Conservation (phyloP, 768 basidiomycete species). For the Mycena leptocephala region DNA sequence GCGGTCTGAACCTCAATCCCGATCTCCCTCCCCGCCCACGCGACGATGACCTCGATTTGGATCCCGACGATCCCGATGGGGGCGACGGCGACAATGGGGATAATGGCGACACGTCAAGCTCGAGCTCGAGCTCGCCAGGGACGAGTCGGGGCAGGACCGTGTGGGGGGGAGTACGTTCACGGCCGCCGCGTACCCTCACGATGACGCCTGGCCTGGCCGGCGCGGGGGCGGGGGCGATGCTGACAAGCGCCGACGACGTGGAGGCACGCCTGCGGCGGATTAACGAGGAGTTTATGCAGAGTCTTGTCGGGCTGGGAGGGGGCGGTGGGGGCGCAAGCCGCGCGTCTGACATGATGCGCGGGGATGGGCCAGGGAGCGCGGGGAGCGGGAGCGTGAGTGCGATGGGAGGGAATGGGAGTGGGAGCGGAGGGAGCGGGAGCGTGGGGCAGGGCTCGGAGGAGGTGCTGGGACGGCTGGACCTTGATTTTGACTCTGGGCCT, state of each 20-base stretch:
- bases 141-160: conserved; percentile 32
- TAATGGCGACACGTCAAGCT: conserved; percentile 13
- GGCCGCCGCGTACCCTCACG: conserved; percentile 6
- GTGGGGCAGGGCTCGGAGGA: conserved; percentile 62
- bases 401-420: conserved; percentile 39
- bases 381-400: background rate
- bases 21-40: too few species aligned
- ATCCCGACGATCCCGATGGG: conserved; percentile 13
- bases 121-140: conserved; percentile 24
- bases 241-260: conserved; percentile 78
- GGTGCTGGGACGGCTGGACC: conserved; percentile 72
- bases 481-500: too few species aligned
- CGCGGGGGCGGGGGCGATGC: conserved; percentile 61
- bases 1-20: background rate
- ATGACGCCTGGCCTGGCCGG: background rate
- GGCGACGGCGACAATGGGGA: background rate
- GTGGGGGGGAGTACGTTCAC: conserved; percentile 24
- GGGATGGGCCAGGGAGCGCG: background rate
- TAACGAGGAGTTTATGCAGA: conserved; percentile 79
- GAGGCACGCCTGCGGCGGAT: conserved; percentile 76
- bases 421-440: conserved; percentile 36
- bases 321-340: too few species aligned
- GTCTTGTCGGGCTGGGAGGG: conserved; percentile 76
- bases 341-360: conserved; percentile 3
- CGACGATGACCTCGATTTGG: background rate